These are phyloP conservation scores for Solanum ahanhuiri DNA, from an alignment of 257 asterid species.

Conservation along the genomic window DNA sequence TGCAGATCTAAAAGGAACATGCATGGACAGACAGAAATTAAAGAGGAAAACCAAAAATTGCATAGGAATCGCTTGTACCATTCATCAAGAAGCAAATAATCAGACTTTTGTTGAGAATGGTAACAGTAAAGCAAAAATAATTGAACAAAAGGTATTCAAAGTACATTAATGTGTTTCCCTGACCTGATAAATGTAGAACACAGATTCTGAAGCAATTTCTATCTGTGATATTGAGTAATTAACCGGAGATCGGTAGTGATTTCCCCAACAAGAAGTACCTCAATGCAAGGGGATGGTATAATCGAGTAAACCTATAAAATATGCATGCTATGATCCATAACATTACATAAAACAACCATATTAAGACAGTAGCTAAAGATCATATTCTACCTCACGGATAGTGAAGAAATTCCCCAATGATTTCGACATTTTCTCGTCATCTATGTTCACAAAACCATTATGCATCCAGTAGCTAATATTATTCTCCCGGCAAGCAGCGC, in stretches of 20 bases:
- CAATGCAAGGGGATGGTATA: conserved; percentile 84
- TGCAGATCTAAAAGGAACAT: neutral
- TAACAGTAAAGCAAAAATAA: neutral
- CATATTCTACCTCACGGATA: conserved; percentile 59
- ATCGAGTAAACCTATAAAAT: conserved; percentile 50
- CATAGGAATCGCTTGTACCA: neutral
- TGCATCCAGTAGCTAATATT: conserved; percentile 71
- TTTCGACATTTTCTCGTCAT: conserved; percentile 87
- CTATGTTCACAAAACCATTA: conserved; percentile 68
- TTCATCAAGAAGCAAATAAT: neutral
- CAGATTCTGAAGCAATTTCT: conserved; percentile 66
- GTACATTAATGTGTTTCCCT: neutral
- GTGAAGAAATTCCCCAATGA: conserved; percentile 79
- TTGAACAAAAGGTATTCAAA: neutral
- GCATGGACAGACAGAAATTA: neutral
- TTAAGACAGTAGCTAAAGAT: neutral
- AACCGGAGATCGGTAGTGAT: conserved; percentile 81
- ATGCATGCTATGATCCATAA: neutral
- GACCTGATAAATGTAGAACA: conserved; percentile 76
- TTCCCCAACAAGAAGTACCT: conserved; percentile 74
- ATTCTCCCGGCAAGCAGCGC: conserved; percentile 85
- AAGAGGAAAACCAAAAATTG: neutral
- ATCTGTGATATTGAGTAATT: conserved; percentile 62
- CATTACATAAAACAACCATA: neutral
- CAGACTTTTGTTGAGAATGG: neutral